Percentiles rank a stretch among this genome's conserved stretches.
Conservation (phyloP, 2,329 filamentous ascomycete species). For the Albifimbria verrucaria region DNA sequence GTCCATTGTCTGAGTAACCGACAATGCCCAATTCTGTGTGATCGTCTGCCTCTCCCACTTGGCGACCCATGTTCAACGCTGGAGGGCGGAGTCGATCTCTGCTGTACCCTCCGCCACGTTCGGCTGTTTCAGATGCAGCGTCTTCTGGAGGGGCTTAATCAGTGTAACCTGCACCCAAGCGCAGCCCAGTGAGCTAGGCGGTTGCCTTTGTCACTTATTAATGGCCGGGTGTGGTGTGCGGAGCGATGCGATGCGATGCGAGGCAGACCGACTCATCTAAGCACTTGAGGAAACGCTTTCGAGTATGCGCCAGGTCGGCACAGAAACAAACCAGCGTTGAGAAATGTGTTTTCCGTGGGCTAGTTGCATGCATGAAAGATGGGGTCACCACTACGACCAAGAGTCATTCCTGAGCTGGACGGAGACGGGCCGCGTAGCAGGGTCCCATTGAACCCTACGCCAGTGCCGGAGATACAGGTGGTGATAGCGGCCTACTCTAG, state of each 20-base stretch:
- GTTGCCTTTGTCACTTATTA: not conserved
- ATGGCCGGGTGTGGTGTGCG: too few relatives aligned
- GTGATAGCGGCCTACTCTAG: too few relatives aligned
- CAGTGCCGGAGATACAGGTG: not conserved
- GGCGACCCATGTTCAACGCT: too few relatives aligned
- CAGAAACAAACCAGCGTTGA: not conserved
- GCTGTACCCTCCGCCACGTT: not conserved
- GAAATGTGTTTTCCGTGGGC: not conserved
- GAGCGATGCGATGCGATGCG: too few relatives aligned
- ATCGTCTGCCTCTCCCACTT: too few relatives aligned
- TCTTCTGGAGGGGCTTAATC: not conserved
- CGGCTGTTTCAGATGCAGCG: not conserved
- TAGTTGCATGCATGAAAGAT: not conserved
- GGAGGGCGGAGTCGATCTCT: too few relatives aligned
- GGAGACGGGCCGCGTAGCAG: not conserved
- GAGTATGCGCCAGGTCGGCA: too few relatives aligned
- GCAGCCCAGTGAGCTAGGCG: too few relatives aligned
- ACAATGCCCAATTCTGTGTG: too few relatives aligned
- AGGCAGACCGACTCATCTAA: too few relatives aligned
- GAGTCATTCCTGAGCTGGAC: not conserved
- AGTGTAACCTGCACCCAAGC: not conserved
- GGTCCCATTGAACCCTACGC: not conserved
- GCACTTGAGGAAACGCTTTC: too few relatives aligned
- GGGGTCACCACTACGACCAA: not conserved
- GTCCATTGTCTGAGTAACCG: too few relatives aligned